Conservation (phyloP, 345 rosid genomes). For the Cardamine resedifolia region DNA sequence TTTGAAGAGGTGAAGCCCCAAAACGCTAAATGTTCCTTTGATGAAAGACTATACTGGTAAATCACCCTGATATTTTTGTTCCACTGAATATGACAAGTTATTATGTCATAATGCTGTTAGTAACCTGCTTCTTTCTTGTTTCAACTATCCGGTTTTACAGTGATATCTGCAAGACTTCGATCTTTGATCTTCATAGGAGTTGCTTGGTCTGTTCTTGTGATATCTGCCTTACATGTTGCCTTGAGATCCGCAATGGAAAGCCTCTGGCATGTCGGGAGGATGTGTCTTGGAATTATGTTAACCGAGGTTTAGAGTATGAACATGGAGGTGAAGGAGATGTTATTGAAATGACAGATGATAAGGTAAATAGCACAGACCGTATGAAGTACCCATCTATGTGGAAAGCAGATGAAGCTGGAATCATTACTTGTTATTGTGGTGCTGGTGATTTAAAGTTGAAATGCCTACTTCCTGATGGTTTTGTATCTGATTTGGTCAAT, state of each 20-base stretch:
- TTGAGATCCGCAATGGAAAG: slow-evolving; percentile 54
- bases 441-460: slow-evolving; percentile 41
- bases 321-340: slow-evolving; percentile 44
- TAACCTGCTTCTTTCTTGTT: background rate
- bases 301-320: slow-evolving; percentile 34
- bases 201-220: slow-evolving; percentile 52
- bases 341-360: background rate
- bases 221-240: slow-evolving; percentile 60
- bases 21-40: background rate
- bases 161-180: slow-evolving; percentile 60
- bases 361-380: slow-evolving; percentile 11
- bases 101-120: background rate
- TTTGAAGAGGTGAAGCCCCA: slow-evolving; percentile 20
- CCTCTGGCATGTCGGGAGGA: slow-evolving; percentile 41
- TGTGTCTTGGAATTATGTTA: slow-evolving; percentile 31
- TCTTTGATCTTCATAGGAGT: slow-evolving; percentile 55
- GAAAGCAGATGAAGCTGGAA: slow-evolving; percentile 56
- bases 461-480: slow-evolving; percentile 41
- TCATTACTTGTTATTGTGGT: slow-evolving; percentile 61
- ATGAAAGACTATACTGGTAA: slow-evolving; percentile 64
- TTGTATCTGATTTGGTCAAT: slow-evolving; percentile 44
- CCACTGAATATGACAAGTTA: background rate
- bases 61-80: background rate
- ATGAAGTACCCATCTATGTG: slow-evolving; percentile 36
- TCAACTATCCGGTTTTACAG: slow-evolving; percentile 35